Evolutionary conservation across 176 grass and related monocot species (phyloP).

Genomic region (Alopecurus myosuroides): DNA sequence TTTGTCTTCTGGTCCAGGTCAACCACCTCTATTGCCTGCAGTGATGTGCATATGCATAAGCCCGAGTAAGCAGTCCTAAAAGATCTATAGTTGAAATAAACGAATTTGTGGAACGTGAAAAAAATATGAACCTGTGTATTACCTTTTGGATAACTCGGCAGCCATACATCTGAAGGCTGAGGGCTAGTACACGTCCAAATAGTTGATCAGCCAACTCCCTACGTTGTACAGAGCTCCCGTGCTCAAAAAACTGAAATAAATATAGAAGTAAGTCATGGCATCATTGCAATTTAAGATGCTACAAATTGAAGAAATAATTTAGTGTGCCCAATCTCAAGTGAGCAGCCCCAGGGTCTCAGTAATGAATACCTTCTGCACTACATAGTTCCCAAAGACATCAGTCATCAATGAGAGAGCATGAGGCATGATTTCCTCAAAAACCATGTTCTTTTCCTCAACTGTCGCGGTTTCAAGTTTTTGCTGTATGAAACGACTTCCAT

Average conservation of each 20-base stretch:
- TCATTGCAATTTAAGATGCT: slow-evolving; percentile 7
- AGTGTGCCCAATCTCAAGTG: background rate
- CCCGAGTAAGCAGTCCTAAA: background rate
- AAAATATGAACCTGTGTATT: slow-evolving; percentile 16
- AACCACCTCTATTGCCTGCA: slow-evolving; percentile 90
- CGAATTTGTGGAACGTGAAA: background rate
- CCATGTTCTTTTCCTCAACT: slow-evolving; percentile 82
- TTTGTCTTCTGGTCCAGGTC: slow-evolving; percentile 90
- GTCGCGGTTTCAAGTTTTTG: slow-evolving; percentile 96
- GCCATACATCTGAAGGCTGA: slow-evolving; percentile 93
- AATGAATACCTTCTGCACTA: slow-evolving; percentile 81
- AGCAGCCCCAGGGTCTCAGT: background rate
- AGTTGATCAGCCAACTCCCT: slow-evolving; percentile 79
- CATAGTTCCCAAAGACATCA: slow-evolving; percentile 97
- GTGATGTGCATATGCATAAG: slow-evolving; percentile 6
- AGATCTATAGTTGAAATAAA: background rate
- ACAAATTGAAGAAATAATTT: slow-evolving; percentile 19
- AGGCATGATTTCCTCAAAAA: slow-evolving; percentile 90
- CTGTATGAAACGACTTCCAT: slow-evolving; percentile 95
- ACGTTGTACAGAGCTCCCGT: slow-evolving; percentile 54
- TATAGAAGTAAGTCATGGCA: background rate
- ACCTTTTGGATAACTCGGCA: slow-evolving; percentile 94
- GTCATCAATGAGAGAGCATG: slow-evolving; percentile 81
- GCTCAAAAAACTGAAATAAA: slow-evolving; percentile 70
- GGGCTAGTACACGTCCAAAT: slow-evolving; percentile 70